Evolutionary conservation across 2,329 filamentous ascomycete species (phyloP), one percentile per base, ranked within the genome.

Genomic region (Stagonosporopsis vannaccii): DNA sequence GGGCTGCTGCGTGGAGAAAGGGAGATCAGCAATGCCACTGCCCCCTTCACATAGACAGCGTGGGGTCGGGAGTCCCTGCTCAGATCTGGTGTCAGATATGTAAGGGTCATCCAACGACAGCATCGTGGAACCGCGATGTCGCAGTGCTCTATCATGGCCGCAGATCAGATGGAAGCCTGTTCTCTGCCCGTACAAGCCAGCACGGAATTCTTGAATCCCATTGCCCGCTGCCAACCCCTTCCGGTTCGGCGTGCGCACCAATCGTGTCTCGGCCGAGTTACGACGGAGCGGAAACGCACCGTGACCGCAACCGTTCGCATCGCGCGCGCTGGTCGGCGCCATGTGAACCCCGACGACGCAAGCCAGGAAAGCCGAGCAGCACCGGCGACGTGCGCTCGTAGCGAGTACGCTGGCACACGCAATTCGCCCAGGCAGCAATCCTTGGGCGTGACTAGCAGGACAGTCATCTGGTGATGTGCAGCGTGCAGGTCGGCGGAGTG

Each of bases 11-110:
- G 43, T 55, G 49, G 53, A 59, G 52, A 53, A 56, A 33, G 39
- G 51, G 51, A 54, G 61, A 65, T 66, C 61, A 54, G 56, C 66
- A 54, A 36, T 51, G 59, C 43, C 44, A 58, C 51, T 59, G 35
- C 52, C 57, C 43, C 37, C 25, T 54, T 62, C 40, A 35, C 26
- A 53, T 44, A 17, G 56, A 62, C 53, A 59, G 39, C 56, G 60
- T 63, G 66, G 66, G 52, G 61, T 59, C 41, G 57, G 51, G 28
- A 56, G 56, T 19, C 55, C 50, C 36, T 56, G 55, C 51, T 56
- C 43, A 58, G 60, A 61, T 61, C 54, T 43, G 43, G 46, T 48
- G 43, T 9, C 19, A 46, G 47, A 37, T 25, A 20, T 52, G 45
- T 52, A 49, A 39, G 51, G 36, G 51, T 57, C 53, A 55, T 45